These are phyloP conservation scores for Fusarium sp. DNA, from an alignment of 2,329 filamentous ascomycete species.

Conservation along the genomic window DNA sequence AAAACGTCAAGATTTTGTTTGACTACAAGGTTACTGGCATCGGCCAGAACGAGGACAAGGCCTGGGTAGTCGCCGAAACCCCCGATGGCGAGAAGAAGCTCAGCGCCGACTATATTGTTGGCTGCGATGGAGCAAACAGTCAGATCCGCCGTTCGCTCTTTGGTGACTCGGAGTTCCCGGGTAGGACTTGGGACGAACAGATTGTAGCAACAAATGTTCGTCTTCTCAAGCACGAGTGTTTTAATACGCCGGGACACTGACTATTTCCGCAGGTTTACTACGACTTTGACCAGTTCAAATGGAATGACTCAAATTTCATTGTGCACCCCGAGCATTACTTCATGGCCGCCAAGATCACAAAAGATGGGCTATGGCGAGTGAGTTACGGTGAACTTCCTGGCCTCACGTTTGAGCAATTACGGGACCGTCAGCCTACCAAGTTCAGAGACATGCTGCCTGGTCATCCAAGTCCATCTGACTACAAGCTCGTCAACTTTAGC, in stretches of 20 bases:
- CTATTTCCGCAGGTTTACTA: constrained; percentile 65
- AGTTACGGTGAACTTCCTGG: constrained; percentile 70
- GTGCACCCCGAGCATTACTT: constrained; percentile 69
- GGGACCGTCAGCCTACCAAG: constrained; percentile 63
- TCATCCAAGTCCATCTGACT: constrained; percentile 44
- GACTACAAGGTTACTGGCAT: constrained; percentile 58
- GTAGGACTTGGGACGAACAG: constrained; percentile 69
- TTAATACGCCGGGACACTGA: background rate
- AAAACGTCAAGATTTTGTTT: background rate
- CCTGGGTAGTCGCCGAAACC: constrained; percentile 55
- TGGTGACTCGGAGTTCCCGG: constrained; percentile 64
- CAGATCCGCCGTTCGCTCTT: constrained; percentile 62
- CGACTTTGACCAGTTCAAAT: constrained; percentile 67
- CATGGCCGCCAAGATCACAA: constrained; percentile 71
- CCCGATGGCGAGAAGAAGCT: constrained; percentile 51
- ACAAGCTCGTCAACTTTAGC: constrained; percentile 66
- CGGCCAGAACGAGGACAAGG: constrained; percentile 58
- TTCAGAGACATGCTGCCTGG: constrained; percentile 54
- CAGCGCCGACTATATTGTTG: constrained; percentile 64
- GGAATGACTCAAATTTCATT: constrained; percentile 69
- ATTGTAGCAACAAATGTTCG: constrained; percentile 72
- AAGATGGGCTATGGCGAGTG: constrained; percentile 71
- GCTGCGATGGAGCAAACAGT: constrained; percentile 67
- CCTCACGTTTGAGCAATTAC: constrained; percentile 64
- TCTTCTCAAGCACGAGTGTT: background rate